Base-by-base conservation (phyloP, 1,139 yeast genomes). In the Geotrichum fermentans region DNA sequence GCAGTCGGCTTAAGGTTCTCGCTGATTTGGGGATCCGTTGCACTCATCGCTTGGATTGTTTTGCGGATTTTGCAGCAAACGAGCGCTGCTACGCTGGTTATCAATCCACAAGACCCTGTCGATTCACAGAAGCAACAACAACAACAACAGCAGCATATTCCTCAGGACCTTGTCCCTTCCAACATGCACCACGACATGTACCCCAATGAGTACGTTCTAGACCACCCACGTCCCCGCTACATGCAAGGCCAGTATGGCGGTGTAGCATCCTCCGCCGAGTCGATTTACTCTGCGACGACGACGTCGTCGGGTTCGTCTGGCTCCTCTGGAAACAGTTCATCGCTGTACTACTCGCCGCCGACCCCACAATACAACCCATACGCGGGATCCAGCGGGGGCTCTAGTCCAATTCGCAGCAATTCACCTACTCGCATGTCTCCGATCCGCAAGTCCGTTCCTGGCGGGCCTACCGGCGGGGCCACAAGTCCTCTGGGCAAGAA, bases 11-110 rank as follows among this genome's bases (percentile, higher is more conserved):
- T 58, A 10, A 46, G 60, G 40, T 56, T 57, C 42, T 40, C 54
- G 7, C 52, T 59, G 16, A 56, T 58, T 34, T 58, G 62, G 61
- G 59, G 59, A 7, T 56, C 61, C 13, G 55, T 59, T 20, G 55
- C 52, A 6, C 52, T 54, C 24, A 54, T 58, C 21, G 55, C 59
- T 17, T 56, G 54, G 53, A 56, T 52, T 5, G 36, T 56, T 14
- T 46, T 59, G 39, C 47, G 56, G 16, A 32, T 58, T 8, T 43
- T 59, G 30, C 49, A 40, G 17, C 46, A 50, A 29, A 49, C 54
- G 8, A 40, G 48, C 21, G 43, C 52, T 3, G 47, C 44, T 13
- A 38, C 56, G 4, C 41, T 53, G 17, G 43, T 45, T 21, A 32
- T 46, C 10, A 45, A 43, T 40, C 48, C 44, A 11, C 40, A 29